Conservation (phyloP, 192 early-diverging fungal genomes). For the Podila minutissima region DNA sequence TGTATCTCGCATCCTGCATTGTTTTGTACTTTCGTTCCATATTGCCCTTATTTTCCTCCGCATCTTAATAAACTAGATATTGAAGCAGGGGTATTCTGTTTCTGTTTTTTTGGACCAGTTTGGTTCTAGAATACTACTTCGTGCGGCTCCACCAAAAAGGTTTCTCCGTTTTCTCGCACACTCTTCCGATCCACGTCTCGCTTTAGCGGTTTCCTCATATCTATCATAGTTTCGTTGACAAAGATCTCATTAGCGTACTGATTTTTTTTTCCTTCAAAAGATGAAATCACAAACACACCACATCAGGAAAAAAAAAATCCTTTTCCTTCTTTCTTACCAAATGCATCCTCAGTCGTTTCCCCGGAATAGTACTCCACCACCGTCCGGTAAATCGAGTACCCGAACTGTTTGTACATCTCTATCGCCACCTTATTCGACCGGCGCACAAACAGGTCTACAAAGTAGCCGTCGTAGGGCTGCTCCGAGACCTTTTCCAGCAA, state of each 20-base stretch:
- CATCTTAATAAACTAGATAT: too few species aligned
- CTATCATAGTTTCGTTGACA: conserved; percentile 53
- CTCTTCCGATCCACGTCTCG: conserved; percentile 79
- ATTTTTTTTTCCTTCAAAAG: not conserved
- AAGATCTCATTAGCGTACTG: too few species aligned
- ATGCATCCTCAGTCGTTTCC: conserved; percentile 85
- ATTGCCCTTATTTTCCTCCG: too few species aligned
- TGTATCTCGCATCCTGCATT: not conserved
- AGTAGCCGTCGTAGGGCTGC: conserved; percentile 87
- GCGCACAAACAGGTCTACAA: conserved; percentile 97
- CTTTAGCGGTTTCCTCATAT: conserved; percentile 95
- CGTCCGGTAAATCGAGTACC: conserved; percentile 90
- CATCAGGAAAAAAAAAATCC: conserved; percentile 9
- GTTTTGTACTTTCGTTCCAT: not conserved
- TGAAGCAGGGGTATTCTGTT: not conserved
- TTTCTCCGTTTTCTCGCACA: conserved; percentile 63
- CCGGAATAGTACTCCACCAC: conserved; percentile 91
- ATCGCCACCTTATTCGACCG: conserved; percentile 93
- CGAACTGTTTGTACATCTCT: conserved; percentile 91
- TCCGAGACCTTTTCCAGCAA: conserved; percentile 92
- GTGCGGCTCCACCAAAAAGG: conserved; percentile 57
- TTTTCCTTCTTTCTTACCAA: conserved; percentile 60
- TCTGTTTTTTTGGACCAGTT: not conserved
- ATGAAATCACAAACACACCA: not conserved
- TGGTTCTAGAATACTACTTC: conserved; percentile 30